Conservation (phyloP, 2,329 filamentous ascomycete species). For the Chrysoporthe puriensis region DNA sequence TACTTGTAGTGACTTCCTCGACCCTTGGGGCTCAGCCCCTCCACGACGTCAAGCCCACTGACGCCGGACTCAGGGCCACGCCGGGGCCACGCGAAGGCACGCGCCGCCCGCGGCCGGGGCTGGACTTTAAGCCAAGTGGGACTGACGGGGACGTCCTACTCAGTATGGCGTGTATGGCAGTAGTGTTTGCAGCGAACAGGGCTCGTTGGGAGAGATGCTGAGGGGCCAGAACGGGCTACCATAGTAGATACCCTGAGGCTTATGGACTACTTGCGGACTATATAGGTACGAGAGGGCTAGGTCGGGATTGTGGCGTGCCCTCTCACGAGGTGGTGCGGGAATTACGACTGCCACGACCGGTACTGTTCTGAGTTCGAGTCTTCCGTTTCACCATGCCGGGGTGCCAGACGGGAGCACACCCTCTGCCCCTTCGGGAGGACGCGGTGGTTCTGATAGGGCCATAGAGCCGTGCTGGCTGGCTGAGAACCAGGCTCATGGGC, state of each 20-base stretch:
- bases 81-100: background rate
- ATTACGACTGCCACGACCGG: background rate
- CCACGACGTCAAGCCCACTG: background rate
- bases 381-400: background rate
- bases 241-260: too few relatives aligned
- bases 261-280: too few relatives aligned
- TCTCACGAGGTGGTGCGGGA: background rate
- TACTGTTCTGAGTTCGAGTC: background rate
- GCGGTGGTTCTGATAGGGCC: background rate
- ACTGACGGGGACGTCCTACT: background rate
- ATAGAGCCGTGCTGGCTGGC: background rate
- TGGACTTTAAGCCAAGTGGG: background rate
- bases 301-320: background rate
- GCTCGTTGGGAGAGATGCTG: background rate
- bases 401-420: background rate
- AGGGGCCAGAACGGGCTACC: background rate
- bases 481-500: background rate
- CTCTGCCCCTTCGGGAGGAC: background rate
- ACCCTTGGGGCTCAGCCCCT: background rate
- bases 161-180: background rate
- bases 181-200: background rate
- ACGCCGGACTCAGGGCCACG: background rate
- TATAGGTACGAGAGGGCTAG: background rate
- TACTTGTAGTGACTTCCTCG: constrained; percentile 7
- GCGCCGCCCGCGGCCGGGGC: background rate